Percentiles rank a stretch among this genome's conserved stretches.
phyloP scores from a whole-genome alignment of 345 rosid genomes.

The Clausena lansium region DNA sequence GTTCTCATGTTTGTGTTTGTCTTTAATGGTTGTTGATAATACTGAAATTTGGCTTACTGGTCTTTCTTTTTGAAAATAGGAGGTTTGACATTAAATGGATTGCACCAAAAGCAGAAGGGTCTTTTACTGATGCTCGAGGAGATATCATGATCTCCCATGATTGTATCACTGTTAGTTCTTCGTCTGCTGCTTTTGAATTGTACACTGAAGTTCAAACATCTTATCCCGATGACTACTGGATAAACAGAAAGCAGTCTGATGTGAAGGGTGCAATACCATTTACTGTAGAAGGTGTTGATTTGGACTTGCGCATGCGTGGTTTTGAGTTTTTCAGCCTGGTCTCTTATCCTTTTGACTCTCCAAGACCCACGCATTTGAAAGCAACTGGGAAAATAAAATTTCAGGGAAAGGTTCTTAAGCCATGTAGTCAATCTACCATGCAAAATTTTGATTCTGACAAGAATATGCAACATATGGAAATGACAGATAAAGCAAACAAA shows the following conservation, averaged over 20 bases:
- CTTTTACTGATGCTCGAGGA: constrained; percentile 95
- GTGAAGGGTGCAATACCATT: constrained; percentile 51
- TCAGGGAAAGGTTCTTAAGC: constrained; percentile 69
- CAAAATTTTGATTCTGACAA: constrained; percentile 32
- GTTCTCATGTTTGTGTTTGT: constrained; percentile 15
- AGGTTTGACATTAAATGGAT: constrained; percentile 96
- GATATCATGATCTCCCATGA: constrained; percentile 91
- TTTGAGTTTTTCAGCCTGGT: constrained; percentile 92
- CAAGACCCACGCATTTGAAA: constrained; percentile 87
- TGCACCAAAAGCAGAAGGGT: constrained; percentile 98
- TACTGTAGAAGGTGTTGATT: constrained; percentile 82
- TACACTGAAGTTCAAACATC: constrained; percentile 72
- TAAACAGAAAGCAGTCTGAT: constrained; percentile 39
- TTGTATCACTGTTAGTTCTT: constrained; percentile 70
- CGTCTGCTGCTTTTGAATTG: constrained; percentile 87
- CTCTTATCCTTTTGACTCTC: constrained; percentile 91
- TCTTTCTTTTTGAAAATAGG: constrained; percentile 44
- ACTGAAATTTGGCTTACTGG: constrained; percentile 14
- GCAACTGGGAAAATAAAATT: constrained; percentile 92
- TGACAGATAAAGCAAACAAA: constrained; percentile 26
- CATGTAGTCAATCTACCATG: constrained; percentile 24
- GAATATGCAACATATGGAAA: constrained; percentile 26
- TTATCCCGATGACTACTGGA: constrained; percentile 59
- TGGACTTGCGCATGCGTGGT: constrained; percentile 93
- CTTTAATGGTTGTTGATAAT: constrained; percentile 16